phyloP scores from a whole-genome alignment of 2,329 filamentous ascomycete species.

The Peltaster fructicola region DNA sequence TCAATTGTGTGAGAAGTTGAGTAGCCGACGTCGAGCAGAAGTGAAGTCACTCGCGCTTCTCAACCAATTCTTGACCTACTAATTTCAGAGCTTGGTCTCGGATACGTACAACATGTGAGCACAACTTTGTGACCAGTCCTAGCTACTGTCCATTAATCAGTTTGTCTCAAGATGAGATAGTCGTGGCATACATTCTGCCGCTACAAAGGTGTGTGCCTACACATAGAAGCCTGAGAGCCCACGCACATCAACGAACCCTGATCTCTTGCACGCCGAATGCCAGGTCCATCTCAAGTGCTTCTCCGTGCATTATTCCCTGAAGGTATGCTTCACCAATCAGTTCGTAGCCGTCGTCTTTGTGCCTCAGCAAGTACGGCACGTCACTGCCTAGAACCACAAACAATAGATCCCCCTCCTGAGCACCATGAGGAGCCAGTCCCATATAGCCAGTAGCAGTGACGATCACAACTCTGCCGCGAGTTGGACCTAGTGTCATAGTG shows the following conservation, averaged over 20 bases:
- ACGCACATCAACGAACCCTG: constrained; percentile 8
- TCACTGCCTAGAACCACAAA: constrained; percentile 12
- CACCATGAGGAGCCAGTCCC: constrained; percentile 12
- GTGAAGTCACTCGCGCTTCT: no score
- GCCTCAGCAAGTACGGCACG: constrained; percentile 12
- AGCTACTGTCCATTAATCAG: no score
- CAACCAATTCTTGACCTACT: no score
- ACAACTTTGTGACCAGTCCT: no score
- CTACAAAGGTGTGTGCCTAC: no score
- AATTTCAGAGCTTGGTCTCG: no score
- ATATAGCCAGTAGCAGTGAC: constrained; percentile 12
- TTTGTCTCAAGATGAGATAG: no score
- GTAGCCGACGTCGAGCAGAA: no score
- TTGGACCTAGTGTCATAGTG: constrained; percentile 14
- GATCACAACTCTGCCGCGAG: constrained; percentile 13
- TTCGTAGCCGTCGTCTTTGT: constrained; percentile 8
- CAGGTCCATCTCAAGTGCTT: constrained; percentile 11
- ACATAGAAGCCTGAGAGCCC: no score
- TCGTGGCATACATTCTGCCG: no score
- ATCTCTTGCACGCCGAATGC: constrained; percentile 8
- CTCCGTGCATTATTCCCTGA: constrained; percentile 18
- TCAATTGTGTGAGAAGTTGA: no score
- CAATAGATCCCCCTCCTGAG: constrained; percentile 13
- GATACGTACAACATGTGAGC: no score
- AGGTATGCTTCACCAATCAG: constrained; percentile 18